phyloP scores from a whole-genome alignment of 2,329 filamentous ascomycete species.

The Colletotrichum truncatum region DNA sequence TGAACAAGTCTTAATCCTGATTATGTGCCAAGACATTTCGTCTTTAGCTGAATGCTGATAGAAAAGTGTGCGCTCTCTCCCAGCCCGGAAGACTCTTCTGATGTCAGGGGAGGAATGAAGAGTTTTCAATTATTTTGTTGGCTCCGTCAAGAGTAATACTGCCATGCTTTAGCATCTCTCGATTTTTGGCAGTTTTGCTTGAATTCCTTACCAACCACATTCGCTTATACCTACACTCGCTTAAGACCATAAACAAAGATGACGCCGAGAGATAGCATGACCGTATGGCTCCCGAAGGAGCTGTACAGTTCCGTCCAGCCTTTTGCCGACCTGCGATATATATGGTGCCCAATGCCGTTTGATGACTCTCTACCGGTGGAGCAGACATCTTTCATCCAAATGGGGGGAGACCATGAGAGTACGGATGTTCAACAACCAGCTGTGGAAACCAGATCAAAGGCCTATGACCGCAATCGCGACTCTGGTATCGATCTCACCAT shows the following conservation, averaged over 20 bases:
- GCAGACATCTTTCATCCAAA: conserved; percentile 23
- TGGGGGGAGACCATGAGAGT: background rate
- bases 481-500: background rate
- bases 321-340: conserved; percentile 20
- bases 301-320: conserved; percentile 24
- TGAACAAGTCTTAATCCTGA: conserved; percentile 2
- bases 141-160: background rate
- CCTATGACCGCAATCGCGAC: background rate
- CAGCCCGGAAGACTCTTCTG: background rate
- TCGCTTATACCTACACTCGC: conserved; percentile 9
- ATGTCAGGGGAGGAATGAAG: background rate
- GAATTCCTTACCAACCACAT: background rate
- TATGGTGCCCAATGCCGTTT: conserved; percentile 25
- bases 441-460: background rate
- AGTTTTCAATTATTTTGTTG: background rate
- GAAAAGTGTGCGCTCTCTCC: background rate
- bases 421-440: background rate
- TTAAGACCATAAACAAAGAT: background rate
- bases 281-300: conserved; percentile 25
- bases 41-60: background rate
- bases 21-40: background rate
- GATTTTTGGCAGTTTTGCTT: background rate
- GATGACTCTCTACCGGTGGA: conserved; percentile 21
- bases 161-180: background rate
- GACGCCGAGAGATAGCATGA: conserved; percentile 18